phyloP scores from a whole-genome alignment of 352 stramenopile species.

The Pythium biforme region DNA sequence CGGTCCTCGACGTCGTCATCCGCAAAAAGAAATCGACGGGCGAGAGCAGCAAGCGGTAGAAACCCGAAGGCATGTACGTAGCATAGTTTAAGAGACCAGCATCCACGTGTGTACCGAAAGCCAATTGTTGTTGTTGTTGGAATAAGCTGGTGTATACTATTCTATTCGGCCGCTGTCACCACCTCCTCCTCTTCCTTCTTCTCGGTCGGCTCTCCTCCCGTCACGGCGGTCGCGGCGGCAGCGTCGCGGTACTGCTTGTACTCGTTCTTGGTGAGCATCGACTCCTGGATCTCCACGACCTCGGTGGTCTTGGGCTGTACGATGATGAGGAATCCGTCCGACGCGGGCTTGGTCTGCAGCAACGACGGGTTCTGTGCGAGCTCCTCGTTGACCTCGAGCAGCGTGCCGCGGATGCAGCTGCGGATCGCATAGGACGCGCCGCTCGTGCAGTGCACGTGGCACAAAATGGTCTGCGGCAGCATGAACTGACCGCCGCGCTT shows the following conservation, averaged over 20 bases:
- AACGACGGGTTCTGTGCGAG: slow-evolving; percentile 55
- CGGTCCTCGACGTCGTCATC: slow-evolving; percentile 79
- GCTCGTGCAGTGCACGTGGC: slow-evolving; percentile 63
- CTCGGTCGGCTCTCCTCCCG: neutral
- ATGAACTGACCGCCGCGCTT: slow-evolving; percentile 84
- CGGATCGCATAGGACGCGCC: slow-evolving; percentile 60
- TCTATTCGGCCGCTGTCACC: slow-evolving; percentile 1
- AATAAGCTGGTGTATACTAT: neutral
- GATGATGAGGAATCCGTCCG: slow-evolving; percentile 79
- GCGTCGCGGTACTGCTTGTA: slow-evolving; percentile 64
- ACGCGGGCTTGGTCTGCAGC: slow-evolving; percentile 62
- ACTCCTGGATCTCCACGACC: slow-evolving; percentile 79
- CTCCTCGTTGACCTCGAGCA: slow-evolving; percentile 81
- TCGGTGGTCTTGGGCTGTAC: slow-evolving; percentile 81
- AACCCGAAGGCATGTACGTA: slow-evolving; percentile 1
- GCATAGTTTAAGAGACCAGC: slow-evolving; percentile 6
- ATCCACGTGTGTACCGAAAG: slow-evolving; percentile 14
- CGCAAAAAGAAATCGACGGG: slow-evolving; percentile 51
- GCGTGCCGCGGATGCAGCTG: slow-evolving; percentile 74
- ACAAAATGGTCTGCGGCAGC: slow-evolving; percentile 62
- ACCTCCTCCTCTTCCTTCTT: neutral
- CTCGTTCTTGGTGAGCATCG: slow-evolving; percentile 74
- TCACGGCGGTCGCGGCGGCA: neutral
- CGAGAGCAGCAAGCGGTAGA: slow-evolving; percentile 22
- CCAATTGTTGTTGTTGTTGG: neutral